Base-by-base conservation (phyloP, 768 basidiomycete genomes). In the Lactarius pseudohatsudake region DNA sequence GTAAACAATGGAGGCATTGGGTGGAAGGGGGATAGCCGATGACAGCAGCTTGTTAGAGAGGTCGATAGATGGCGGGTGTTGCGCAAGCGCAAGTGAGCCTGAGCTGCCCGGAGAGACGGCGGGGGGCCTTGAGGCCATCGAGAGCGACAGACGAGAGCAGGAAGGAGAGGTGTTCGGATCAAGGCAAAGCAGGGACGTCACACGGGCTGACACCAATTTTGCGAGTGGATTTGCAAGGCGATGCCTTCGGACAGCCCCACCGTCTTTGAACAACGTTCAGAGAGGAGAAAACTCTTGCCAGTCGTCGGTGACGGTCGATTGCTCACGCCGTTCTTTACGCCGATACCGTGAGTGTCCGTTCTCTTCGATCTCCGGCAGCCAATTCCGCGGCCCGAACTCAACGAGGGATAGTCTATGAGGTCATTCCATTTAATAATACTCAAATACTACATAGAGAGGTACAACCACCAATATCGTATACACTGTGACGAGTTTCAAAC, bases 1-100 rank as follows among this genome's bases (percentile, higher is more conserved):
- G 70, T 81, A 86, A 26, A 74, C 75, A 66, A 90, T 78, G 65
- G 72, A 74, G 18, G 83, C 72, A 65, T 79, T 67, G 20, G 73
- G 64, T 0, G 84, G 84, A 9, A 88, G 73, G 55, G 79, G 56
- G 62, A 88, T 79, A 41, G 75, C 71, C 26, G 84, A 84, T 36
- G 80, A 78, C 34, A 87, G 80, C 3, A 86, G 59, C 41, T 75
- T 73, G 69, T 82, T 79, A 0, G 76, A 75, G 28, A 74, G 72
- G 6, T 79, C 74, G 65, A 81, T 74, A 20, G 70, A 56, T 18
- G 77, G 74, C 0, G 77, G 74, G 38, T 68, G 67, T 55, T 75
- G 76, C 47, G 75, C 69, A 28, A 78, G 72, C 11, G 66, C 70
- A 26, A 70, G 59, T 13, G 75, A 68, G 9, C 75, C 77, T n/a